Base-by-base conservation (phyloP, 805 yeast genomes). In the Jamesozyma jinghongensis region DNA sequence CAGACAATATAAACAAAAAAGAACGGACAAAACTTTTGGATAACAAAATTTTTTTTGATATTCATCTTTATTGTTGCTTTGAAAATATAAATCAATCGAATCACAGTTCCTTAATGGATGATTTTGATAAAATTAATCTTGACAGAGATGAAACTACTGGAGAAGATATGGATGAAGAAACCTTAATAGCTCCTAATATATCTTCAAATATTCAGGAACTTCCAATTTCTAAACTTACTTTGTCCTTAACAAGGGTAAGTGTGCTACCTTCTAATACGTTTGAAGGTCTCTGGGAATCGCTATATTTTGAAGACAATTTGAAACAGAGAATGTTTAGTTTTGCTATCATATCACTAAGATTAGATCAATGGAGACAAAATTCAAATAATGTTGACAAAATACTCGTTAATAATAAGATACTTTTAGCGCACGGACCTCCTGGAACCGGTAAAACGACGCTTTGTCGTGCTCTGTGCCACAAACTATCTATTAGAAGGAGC, bases 361-460 rank as follows among this genome's bases (percentile, higher is more conserved):
- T 62, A 22, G 46, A 57, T 3, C 44, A 43, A 5, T 44, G 41
- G 39, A 35, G 48, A 22, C 43, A 44, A 10, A 26, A 40, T 32
- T 7, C 31, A 11, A n/a, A n/a, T n/a, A n/a, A n/a, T n/a, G n/a
- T 37, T n/a, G 40, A 45, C 14, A 38, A 41, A 7, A 32, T 44
- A 1, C 36, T 54, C 11, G 43, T 46, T 17, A 57, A 50, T 33
- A 59, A 59, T 40, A 57, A 58, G 37, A 34, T 60, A 16, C 35
- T 60, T 4, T 40, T 60, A 19, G 43, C 69, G 1, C 66, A 68
- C 49, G 74, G 74, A 0, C 68, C 72, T 3, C 72, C 74, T 3
- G 74, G 74, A 1, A 66, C 71, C 2, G 74, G 74, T 4, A 70
- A 70, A 50, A 67, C 73, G 1, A 65, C 70, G 2, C 38, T 69